Evolutionary conservation across 192 early-diverging fungal species (phyloP).

Genomic region (Rhizophlyctis rosea): DNA sequence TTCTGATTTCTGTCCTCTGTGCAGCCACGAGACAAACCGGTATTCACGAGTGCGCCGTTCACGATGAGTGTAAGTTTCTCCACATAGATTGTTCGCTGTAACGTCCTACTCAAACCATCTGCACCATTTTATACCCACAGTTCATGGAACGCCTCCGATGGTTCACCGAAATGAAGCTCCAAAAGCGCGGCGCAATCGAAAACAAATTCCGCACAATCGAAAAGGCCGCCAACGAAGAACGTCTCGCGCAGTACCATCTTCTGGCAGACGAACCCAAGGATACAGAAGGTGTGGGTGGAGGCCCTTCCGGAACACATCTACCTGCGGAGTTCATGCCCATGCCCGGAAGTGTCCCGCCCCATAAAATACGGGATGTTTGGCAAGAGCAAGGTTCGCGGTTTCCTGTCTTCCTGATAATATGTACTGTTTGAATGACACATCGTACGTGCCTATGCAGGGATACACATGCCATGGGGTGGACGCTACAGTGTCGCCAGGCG

Average conservation of each 20-base stretch:
- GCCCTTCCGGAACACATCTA: not conserved
- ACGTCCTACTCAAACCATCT: not conserved
- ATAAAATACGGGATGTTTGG: slow-evolving; percentile 32
- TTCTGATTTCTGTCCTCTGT: not conserved
- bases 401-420: not conserved
- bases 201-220: slow-evolving; percentile 37
- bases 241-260: slow-evolving; percentile 36
- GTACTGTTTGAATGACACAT: slow-evolving; percentile 13
- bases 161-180: slow-evolving; percentile 43
- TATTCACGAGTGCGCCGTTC: slow-evolving; percentile 44
- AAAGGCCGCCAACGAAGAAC: slow-evolving; percentile 43
- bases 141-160: slow-evolving; percentile 51
- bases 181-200: slow-evolving; percentile 26
- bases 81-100: not conserved
- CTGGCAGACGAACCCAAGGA: slow-evolving; percentile 16
- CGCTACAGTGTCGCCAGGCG: slow-evolving; percentile 33
- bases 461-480: slow-evolving; percentile 46
- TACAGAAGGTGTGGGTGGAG: not conserved
- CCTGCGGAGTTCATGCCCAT: slow-evolving; percentile 52
- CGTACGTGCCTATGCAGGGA: slow-evolving; percentile 29
- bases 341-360: slow-evolving; percentile 43
- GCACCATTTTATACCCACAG: slow-evolving; percentile 9
- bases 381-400: slow-evolving; percentile 33
- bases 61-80: slow-evolving; percentile 40
- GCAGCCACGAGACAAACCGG: slow-evolving; percentile 33